Evolutionary conservation across 1,284 basidiomycete genomes (phyloP).

Genomic region (Malassezia obtusa): DNA sequence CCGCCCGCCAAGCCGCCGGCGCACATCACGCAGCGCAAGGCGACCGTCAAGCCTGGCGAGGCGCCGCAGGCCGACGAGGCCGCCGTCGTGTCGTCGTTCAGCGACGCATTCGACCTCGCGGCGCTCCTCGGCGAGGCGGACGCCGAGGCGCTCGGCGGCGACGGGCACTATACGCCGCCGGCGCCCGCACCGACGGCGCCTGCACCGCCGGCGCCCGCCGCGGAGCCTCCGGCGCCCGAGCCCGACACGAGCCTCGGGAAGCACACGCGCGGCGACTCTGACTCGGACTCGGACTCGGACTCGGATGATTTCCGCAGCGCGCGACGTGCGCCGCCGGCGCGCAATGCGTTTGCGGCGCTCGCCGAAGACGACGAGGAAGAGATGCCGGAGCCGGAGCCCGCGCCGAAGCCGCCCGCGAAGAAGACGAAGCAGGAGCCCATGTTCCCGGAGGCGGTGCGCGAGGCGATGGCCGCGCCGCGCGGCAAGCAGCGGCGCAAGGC

Average conservation of each 20-base stretch:
- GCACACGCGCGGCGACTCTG: slow-evolving; percentile 45
- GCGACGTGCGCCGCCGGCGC: background rate
- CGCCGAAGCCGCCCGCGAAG: background rate
- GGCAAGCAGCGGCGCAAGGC: slow-evolving; percentile 16
- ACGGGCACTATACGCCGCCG: slow-evolving; percentile 6
- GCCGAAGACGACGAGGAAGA: background rate
- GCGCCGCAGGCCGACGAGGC: slow-evolving; percentile 3
- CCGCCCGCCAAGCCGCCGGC: slow-evolving; percentile 55
- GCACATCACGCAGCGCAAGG: background rate
- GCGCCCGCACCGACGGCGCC: background rate
- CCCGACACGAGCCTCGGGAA: slow-evolving; percentile 17
- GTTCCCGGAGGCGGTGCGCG: slow-evolving; percentile 8
- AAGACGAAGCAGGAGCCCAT: background rate
- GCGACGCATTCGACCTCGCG: slow-evolving; percentile 42
- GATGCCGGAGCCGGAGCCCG: background rate
- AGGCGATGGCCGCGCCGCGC: slow-evolving; percentile 9
- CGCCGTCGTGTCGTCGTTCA: slow-evolving; percentile 26
- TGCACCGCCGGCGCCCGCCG: background rate
- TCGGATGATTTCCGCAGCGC: background rate
- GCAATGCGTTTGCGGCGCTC: background rate
- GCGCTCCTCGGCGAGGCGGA: slow-evolving; percentile 44
- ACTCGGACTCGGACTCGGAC: slow-evolving; percentile 43
- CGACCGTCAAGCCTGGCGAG: slow-evolving; percentile 38
- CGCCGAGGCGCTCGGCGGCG: slow-evolving; percentile 34
- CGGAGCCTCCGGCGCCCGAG: background rate